Evolutionary conservation across 2,329 filamentous ascomycete genomes (phyloP), one percentile per base, ranked within the genome.

Genomic region (Hypoxylon sp.): DNA sequence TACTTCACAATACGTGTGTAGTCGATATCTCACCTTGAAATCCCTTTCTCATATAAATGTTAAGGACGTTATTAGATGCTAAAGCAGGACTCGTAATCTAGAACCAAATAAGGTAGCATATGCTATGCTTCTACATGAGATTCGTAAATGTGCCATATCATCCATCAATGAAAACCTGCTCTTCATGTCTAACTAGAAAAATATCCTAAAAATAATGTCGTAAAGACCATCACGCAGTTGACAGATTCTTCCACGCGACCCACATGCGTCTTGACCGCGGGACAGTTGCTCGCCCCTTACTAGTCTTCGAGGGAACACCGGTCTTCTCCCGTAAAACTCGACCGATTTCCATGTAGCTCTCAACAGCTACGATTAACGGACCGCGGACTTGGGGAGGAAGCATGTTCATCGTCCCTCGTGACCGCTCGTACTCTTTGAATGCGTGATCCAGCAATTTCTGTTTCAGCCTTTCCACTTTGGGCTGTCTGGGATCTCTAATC

Each of bases 271-370:
- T 65, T 5, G 43, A 55, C 1, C 58, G 63, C 38, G 67, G 62
- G 3, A 69, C 67, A 3, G 66, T 68, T 6, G 64, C 67, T 16
- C 63, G 57, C 5, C 61, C 62, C 26, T 50, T 62, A 30, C 57
- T 60, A 12, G 51, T 59, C n/a, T 55, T 53, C 2, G 59, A 63
- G 15, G 51, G 55, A 6, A 55, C 51, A 4, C 57, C 58, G 6
- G 43, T 61, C 32, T 54, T 59, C 35, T 78, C 72, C 45, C 74
- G 69, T 17, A 89, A 63, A n/a, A 86, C 81, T 30, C 84, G 71
- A 9, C 85, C 87, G 65, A 90, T 90, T 66, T 89, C 86, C 81
- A 90, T 87, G 63, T 90, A 90, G 57, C 85, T 89, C 68, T 90
- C 86, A 0, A 90, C 84, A 1, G 86, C 86, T 4, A 89, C 86